Evolutionary conservation across 2,329 filamentous ascomycete genomes (phyloP).

Genomic region (Cordyceps tenuipes): DNA sequence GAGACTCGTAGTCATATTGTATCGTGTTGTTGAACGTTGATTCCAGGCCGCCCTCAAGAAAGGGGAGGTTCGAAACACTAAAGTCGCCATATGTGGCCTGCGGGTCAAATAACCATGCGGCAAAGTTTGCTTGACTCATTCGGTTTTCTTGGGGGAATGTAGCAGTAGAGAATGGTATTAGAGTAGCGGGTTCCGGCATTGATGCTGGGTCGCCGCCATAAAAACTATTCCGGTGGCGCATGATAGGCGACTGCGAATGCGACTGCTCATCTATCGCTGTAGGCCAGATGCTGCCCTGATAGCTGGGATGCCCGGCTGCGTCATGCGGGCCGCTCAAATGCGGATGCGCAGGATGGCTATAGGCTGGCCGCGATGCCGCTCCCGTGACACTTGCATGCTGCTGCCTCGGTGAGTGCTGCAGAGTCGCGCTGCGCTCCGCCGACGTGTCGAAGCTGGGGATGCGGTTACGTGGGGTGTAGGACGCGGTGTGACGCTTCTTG

Average conservation of each 20-base stretch:
- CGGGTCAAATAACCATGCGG: slow-evolving; percentile 43
- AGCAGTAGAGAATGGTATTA: slow-evolving; percentile 22
- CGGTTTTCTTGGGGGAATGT: slow-evolving; percentile 24
- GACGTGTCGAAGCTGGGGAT: slow-evolving; percentile 38
- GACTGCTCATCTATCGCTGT: slow-evolving; percentile 27
- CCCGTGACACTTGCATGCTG: neutral
- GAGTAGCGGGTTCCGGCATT: slow-evolving; percentile 25
- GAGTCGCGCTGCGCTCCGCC: slow-evolving; percentile 14
- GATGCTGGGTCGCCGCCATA: slow-evolving; percentile 24
- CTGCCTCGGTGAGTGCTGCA: neutral
- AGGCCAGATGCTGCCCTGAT: slow-evolving; percentile 19
- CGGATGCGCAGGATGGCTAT: slow-evolving; percentile 19
- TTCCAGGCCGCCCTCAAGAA: slow-evolving; percentile 41
- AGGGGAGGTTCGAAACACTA: slow-evolving; percentile 34
- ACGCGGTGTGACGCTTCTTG: slow-evolving; percentile 54
- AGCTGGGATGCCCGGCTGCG: slow-evolving; percentile 23
- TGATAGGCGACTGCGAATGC: slow-evolving; percentile 23
- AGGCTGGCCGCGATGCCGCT: slow-evolving; percentile 1
- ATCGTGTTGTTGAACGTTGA: slow-evolving; percentile 44
- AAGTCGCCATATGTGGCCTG: slow-evolving; percentile 35
- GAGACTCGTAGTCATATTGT: slow-evolving; percentile 42
- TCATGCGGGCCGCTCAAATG: slow-evolving; percentile 33
- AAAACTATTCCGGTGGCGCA: slow-evolving; percentile 30
- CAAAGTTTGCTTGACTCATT: slow-evolving; percentile 37
- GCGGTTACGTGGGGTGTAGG: slow-evolving; percentile 42